A percentile compares a stretch with the other conserved stretches of the same genome.
phyloP scores from a whole-genome alignment of 768 basidiomycete genomes.

The Russula ochroleuca region DNA sequence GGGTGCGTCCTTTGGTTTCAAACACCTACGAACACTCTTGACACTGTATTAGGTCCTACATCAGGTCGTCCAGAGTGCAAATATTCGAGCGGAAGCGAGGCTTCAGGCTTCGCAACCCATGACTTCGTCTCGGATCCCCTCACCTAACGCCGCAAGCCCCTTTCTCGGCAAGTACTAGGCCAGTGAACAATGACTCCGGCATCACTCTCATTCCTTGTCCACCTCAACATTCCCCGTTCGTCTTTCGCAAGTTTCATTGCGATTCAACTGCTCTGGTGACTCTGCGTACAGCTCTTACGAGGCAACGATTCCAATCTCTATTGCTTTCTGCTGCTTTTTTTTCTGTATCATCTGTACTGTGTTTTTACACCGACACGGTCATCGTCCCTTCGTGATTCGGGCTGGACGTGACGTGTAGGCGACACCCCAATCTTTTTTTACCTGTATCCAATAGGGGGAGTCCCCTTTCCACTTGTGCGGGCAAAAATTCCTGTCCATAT shows the following conservation, averaged over 20 bases:
- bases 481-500: too few relatives aligned
- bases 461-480: too few relatives aligned
- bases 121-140: background rate
- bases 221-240: background rate
- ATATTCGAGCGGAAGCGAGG: slow-evolving; percentile 7
- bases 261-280: background rate
- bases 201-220: background rate
- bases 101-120: slow-evolving; percentile 1
- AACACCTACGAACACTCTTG: background rate
- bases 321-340: background rate
- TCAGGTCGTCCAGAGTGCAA: slow-evolving; percentile 12
- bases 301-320: background rate
- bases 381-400: background rate
- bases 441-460: too few relatives aligned
- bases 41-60: slow-evolving; percentile 4
- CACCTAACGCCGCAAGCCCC: background rate
- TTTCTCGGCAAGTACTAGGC: background rate
- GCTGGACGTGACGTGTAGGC: background rate
- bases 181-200: background rate
- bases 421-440: background rate
- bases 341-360: background rate
- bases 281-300: background rate
- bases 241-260: background rate
- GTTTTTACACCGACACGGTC: background rate
- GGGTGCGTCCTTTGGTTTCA: background rate